Base-by-base conservation (phyloP, 495 filamentous ascomycete species). In the Daldinia vernicosa region DNA sequence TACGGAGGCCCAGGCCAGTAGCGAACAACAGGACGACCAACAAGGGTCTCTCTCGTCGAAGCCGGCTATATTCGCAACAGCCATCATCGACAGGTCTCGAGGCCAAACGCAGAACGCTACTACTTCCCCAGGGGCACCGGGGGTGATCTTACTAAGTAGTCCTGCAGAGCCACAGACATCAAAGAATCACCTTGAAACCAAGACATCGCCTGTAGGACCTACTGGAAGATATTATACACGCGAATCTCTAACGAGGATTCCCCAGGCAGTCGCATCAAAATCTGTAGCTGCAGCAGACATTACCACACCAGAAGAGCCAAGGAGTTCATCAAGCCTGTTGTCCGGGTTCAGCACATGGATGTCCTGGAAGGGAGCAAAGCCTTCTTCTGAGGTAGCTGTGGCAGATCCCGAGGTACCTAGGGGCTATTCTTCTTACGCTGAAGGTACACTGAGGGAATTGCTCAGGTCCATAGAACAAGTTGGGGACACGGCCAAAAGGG, bases 1-100 rank as follows among this genome's bases (percentile, higher is more conserved):
- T 60, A 74, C 63, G 4, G 67, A 69, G 24, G 72, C 69, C n/a
- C 67, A 76, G 52, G 72, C 70, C 43, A 58, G 47, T 43, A 70
- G 65, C 43, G 52, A 66, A 27, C 57, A 68, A 33, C 60, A 69
- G 12, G 66, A 63, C 8, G 33, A 63, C 15, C 61, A 68, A 35
- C 43, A 63, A 6, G 50, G 32, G 2, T 77, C 67, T 24, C 75
- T 79, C 50, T 70, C 67, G 5, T 73, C 80, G n/a, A 84, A 77
- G 60, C 80, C 83, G 15, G 74, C 81, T 12, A 74, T 82, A 4
- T 84, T 86, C 54, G 83, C 82, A 11, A 81, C 80, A 2, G 79
- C 83, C 39, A 77, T 86, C 53, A 82, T 85, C 56, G 82, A 84
- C 57, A 78, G 67, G 32, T 74, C 74, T n/a, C 53, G 57, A 11